These are phyloP conservation scores for Cercospora sp. DNA, from an alignment of 2,329 filamentous ascomycete species.

Conservation along the genomic window DNA sequence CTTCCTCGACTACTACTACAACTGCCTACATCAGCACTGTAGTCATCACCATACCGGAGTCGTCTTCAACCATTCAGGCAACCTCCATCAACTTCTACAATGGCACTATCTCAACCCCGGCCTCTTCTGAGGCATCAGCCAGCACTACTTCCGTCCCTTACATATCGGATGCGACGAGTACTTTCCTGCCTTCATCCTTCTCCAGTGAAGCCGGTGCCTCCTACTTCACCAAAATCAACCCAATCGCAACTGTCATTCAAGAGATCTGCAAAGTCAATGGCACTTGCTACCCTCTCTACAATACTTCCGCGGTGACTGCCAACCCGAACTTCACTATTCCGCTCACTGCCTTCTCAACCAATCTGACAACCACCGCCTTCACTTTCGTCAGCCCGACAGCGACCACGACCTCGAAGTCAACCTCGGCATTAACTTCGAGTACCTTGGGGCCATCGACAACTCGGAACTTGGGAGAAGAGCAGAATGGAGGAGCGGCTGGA, in stretches of 20 bases:
- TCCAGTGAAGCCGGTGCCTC: not conserved
- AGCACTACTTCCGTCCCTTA: not conserved
- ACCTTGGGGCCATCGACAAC: not conserved
- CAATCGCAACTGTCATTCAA: not conserved
- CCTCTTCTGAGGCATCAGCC: not conserved
- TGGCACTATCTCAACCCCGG: not conserved
- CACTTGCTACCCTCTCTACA: not conserved
- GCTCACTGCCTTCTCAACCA: not conserved
- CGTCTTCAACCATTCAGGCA: not conserved
- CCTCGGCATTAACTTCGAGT: not conserved
- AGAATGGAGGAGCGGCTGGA: not conserved
- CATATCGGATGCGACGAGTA: not conserved
- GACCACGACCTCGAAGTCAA: not conserved
- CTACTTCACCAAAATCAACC: not conserved
- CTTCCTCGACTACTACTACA: not conserved
- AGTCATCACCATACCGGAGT: not conserved
- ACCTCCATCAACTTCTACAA: not conserved
- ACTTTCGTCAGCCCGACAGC: not conserved
- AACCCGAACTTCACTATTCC: not conserved
- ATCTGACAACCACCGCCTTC: not conserved
- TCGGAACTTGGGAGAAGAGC: not conserved
- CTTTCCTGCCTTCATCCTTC: not conserved
- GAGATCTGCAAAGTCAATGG: conserved; percentile 1
- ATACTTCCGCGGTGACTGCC: not conserved
- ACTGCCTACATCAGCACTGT: not conserved